Evolutionary conservation across 805 yeast species (phyloP), one percentile per base, ranked within the genome.

Genomic region (Wickerhamomyces mucosus): DNA sequence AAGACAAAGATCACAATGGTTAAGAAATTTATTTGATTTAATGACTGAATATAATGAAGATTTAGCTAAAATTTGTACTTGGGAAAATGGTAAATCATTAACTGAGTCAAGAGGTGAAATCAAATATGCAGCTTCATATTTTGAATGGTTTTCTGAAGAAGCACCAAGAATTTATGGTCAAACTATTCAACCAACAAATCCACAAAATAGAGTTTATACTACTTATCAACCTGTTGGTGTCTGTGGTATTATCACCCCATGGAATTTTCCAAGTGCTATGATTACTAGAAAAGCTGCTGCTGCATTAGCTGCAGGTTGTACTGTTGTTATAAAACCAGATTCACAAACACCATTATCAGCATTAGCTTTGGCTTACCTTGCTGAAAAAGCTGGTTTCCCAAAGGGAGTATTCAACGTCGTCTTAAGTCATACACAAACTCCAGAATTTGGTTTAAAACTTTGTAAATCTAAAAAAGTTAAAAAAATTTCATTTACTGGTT

Each of bases 101-200:
- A 49, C 66, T 25, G 79, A 73, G 42, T 67, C 77, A 7, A 46
- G 47, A 9, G 77, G 77, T 32, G 79, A 74, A 45, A 50, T 72
- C 37, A 69, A 63, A 42, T 73, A 73, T 41, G 76, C 72, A 18
- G 79, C 80, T 4, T 70, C 82, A 6, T 86, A 80, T 55, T 80
- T 83, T 53, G 86, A 84, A 50, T 88, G 96, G 96, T 88, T 75
- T 50, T 66, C 94, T 20, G 78, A 71, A 48, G 78, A 71, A 44
- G 75, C 78, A 11, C 68, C 72, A 42, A 53, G 78, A 39, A 48
- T 61, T 18, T 69, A 71, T 44, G 78, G 80, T 29, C 58, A 64
- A 35, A 69, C 76, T 3, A 72, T 72, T 35, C 78, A 70, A 43
- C 75, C 79, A 8, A 37, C 65, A 15, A 67, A 65, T 44, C 58